Base-by-base conservation (phyloP, 176 grass and related monocot genomes). In the Eleusine coracana region DNA sequence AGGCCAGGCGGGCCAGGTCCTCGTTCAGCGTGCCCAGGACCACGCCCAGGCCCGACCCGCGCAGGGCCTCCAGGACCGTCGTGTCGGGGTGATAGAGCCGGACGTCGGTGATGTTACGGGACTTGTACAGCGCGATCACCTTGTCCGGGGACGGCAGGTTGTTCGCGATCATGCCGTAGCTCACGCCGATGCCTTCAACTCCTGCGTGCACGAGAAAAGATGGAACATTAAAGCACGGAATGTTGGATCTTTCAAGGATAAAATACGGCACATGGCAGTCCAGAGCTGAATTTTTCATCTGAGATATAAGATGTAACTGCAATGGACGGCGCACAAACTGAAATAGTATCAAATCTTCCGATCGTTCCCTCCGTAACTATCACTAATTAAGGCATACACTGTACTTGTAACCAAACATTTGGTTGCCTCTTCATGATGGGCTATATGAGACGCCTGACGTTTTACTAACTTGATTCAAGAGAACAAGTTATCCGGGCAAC, bases 11-110 rank as follows among this genome's bases (percentile, higher is more conserved):
- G 29, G 88, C 39, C 34, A 98, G 96, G 65, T 98, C 88, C 79
- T 95, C 74, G 58, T 98, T 98, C 67, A 89, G 80, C 11, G 96
- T 95, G 59, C 96, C 95, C 14, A 98, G 92, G 48, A 98, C 82
- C 52, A 95, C 92, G 39, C 82, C 81, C 38, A 98, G 91, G 60
- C 75, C 82, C 21, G 92, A 95, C 64, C 79, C 87, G 10, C 51
- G 79, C 75, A 98, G 90, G 7, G 96, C 96, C 1, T 27, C 20
- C 27, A 98, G 92, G 70, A 80, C 90, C 10, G 70, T 23, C 15
- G 81, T 54, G 79, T 98, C 73, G 2, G 96, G 96, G 85, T 93
- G 85, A 86, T 91, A 98, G 61, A 98, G 84, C 6, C 96, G 86
- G 61, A 95, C 81, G 73, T 85, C 84, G 69, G 56, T 87, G 71